Percentiles rank a stretch among this genome's conserved stretches.
These are phyloP conservation scores for Pseudogymnoascus verrucosus DNA, from an alignment of 2,329 filamentous ascomycete species.

Conservation along the genomic window DNA sequence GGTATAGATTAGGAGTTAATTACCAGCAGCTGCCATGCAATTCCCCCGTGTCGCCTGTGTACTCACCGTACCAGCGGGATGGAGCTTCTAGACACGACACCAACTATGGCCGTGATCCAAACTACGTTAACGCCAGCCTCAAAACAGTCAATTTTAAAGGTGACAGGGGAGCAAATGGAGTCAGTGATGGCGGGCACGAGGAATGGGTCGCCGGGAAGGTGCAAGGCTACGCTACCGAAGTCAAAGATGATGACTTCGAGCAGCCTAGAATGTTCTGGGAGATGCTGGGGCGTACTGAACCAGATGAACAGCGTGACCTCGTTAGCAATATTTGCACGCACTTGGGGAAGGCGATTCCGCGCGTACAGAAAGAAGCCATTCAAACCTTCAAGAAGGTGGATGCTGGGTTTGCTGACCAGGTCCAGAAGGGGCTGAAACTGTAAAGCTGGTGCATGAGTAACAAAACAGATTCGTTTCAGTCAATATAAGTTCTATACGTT, in stretches of 20 bases:
- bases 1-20: constrained; percentile 48
- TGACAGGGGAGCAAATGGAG: constrained; percentile 8
- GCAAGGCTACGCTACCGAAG: constrained; percentile 13
- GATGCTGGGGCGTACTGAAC: constrained; percentile 15
- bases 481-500: no score
- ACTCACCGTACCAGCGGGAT: constrained; percentile 33
- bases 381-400: neutral
- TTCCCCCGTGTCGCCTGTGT: constrained; percentile 34
- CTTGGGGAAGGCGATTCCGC: neutral
- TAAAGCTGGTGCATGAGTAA: neutral
- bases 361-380: neutral
- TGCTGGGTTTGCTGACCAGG: neutral
- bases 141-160: constrained; percentile 17
- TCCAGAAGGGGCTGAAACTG: neutral
- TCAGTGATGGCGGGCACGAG: constrained; percentile 19
- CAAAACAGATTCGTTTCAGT: no score
- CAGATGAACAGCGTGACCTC: neutral
- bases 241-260: constrained; percentile 33
- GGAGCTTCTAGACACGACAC: constrained; percentile 29
- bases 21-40: constrained; percentile 48
- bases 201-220: constrained; percentile 23
- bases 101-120: constrained; percentile 37
- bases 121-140: constrained; percentile 32
- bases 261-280: constrained; percentile 33
- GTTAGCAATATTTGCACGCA: neutral